Evolutionary conservation across 2,329 filamentous ascomycete species (phyloP), one percentile per base, ranked within the genome.

Genomic region (Pseudopithomyces chartarum): DNA sequence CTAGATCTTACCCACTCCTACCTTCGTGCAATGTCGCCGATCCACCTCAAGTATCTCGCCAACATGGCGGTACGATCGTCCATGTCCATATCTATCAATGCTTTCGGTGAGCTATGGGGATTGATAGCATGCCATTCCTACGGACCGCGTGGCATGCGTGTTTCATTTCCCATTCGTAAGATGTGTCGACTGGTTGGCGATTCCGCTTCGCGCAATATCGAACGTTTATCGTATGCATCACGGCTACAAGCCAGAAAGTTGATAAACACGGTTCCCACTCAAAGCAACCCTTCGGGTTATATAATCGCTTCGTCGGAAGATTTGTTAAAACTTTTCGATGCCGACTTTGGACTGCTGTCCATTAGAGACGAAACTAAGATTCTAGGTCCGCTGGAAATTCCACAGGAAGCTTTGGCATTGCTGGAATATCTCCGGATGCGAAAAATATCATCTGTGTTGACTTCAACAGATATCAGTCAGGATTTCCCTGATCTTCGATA

Each of bases 51-150:
- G 69, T 97, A 96, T 65, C 81, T 97, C 2, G 84, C 80, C 6
- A 92, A 97, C 70, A 97, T 97, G 92, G 89, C 88, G 7, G 92
- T 96, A 0, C 87, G 92, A n/a, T 91, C 91, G 0, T 96, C 91
- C 61, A 97, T 97, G 92, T 96, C 92, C 0, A 92, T 97, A 58
- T 96, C 92, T 1, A 90, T 97, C 68, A 95, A 92, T 61, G 90
- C 90, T 0, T 95, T 96, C 65, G 83, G 85, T 63, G 90, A 96
- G 65, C 78, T 97, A 0, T 97, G 92, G 93, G 93, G 92, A 0
- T 78, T 97, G 26, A 92, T 97, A 39, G 87, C 91, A 1, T 96
- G 92, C 58, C 92, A 97, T 70, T 86, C 89, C 0, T 96, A 96
- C 65, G 92, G 90, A 0, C 60, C 76, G 1, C 84, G 83, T 43